phyloP scores from a whole-genome alignment of 2,329 filamentous ascomycete species.

The Westerdykella aurantiaca region DNA sequence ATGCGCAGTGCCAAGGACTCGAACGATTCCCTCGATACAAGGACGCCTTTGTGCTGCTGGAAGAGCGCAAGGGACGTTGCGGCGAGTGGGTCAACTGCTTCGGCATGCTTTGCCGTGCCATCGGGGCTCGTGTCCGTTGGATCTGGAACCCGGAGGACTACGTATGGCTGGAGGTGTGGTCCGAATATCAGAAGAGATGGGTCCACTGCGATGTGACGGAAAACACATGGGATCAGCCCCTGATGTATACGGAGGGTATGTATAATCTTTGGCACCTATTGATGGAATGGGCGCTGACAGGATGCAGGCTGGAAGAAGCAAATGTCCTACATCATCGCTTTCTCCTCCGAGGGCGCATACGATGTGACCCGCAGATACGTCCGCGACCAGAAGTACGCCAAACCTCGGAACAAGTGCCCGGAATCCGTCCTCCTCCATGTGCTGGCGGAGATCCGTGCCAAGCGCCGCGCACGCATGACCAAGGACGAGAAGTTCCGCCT shows the following conservation, averaged over 20 bases:
- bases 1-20: conserved; percentile 64
- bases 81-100: conserved; percentile 99
- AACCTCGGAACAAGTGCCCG: conserved; percentile 68
- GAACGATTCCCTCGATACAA: conserved; percentile 93
- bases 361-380: conserved; percentile 64
- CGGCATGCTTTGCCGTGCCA: conserved; percentile 91
- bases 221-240: conserved; percentile 89
- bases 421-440: conserved; percentile 90
- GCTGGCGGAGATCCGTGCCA: conserved; percentile 80
- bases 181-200: conserved; percentile 87
- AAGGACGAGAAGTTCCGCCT: conserved; percentile 80
- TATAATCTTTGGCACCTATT: conserved; percentile 7
- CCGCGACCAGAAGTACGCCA: conserved; percentile 43
- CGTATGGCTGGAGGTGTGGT: conserved; percentile 97
- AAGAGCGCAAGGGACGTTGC: conserved; percentile 77
- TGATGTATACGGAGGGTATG: conserved; percentile 79
- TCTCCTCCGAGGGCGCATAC: conserved; percentile 77
- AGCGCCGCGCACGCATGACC: conserved; percentile 74
- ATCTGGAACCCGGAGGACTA: conserved; percentile 98
- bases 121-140: conserved; percentile 89
- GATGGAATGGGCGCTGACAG: conserved; percentile 11
- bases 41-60: conserved; percentile 86
- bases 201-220: conserved; percentile 95
- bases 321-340: conserved; percentile 94
- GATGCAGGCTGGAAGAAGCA: conserved; percentile 78